These are phyloP conservation scores for Priceomyces carsonii DNA, from an alignment of 805 yeast species.

Conservation along the genomic window DNA sequence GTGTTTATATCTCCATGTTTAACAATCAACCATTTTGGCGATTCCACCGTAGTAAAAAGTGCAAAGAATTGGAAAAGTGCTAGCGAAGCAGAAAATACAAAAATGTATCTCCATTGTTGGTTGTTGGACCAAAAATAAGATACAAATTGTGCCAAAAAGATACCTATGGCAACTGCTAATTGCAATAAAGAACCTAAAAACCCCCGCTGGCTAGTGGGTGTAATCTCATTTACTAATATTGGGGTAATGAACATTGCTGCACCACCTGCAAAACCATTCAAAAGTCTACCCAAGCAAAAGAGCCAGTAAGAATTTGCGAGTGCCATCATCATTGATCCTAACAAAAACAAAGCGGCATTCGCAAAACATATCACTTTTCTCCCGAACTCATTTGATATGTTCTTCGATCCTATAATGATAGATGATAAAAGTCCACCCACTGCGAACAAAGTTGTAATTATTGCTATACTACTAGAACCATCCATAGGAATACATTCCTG, in stretches of 20 bases:
- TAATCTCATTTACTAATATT: slow-evolving; percentile 38
- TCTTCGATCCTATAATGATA: slow-evolving; percentile 27
- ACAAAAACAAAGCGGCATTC: slow-evolving; percentile 20
- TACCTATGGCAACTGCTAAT: slow-evolving; percentile 39
- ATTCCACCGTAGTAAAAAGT: slow-evolving; percentile 37
- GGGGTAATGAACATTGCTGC: slow-evolving; percentile 42
- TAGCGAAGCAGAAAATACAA: slow-evolving; percentile 23
- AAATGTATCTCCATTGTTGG: slow-evolving; percentile 39
- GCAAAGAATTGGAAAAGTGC: slow-evolving; percentile 29
- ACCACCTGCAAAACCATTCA: slow-evolving; percentile 42
- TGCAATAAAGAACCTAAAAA: slow-evolving; percentile 41
- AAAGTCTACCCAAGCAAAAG: slow-evolving; percentile 32
- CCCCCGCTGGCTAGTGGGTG: slow-evolving; percentile 44
- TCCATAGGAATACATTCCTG: slow-evolving; percentile 31
- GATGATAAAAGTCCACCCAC: slow-evolving; percentile 38
- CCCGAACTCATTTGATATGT: slow-evolving; percentile 23
- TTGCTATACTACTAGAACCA: slow-evolving; percentile 14
- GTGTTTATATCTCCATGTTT: slow-evolving; percentile 24
- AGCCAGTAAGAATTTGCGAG: slow-evolving; percentile 17
- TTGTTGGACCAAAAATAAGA: slow-evolving; percentile 35
- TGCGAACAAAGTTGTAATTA: slow-evolving; percentile 35
- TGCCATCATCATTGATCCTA: slow-evolving; percentile 31
- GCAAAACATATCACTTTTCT: slow-evolving; percentile 22
- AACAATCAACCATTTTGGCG: slow-evolving; percentile 45
- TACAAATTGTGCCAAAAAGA: slow-evolving; percentile 33